Conservation (phyloP, 345 rosid genomes). For the Gossypium raimondii region DNA sequence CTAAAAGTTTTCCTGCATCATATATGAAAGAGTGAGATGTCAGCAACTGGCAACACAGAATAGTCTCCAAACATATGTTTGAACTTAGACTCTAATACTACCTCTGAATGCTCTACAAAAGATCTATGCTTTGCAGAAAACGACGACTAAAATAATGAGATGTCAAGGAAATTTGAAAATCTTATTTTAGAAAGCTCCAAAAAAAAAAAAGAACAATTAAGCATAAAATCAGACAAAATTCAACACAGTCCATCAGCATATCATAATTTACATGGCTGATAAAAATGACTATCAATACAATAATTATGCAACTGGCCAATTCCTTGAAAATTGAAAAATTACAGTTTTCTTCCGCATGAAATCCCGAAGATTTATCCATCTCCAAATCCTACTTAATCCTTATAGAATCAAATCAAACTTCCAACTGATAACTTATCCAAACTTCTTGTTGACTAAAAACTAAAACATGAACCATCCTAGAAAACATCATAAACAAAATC, state of each 20-base stretch:
- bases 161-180: not conserved
- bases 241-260: not conserved
- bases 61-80: not conserved
- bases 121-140: not conserved
- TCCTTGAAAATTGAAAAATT: not conserved
- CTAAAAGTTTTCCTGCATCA: conserved; percentile 80
- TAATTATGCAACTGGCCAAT: conserved; percentile 3
- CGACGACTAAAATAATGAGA: not conserved
- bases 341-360: not conserved
- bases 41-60: not conserved
- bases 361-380: not conserved
- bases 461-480: not conserved
- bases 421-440: not conserved
- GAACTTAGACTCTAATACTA: not conserved
- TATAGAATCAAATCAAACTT: not conserved
- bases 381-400: not conserved
- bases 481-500: not conserved
- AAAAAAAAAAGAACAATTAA: not conserved
- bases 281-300: not conserved
- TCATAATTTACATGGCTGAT: too few species aligned
- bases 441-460: not conserved
- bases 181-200: not conserved
- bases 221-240: not conserved
- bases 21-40: conserved; percentile 4
- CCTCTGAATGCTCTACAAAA: not conserved